A percentile compares a stretch with the other conserved stretches of the same genome.
These are phyloP conservation scores for Geotrichum klebahnii DNA, from an alignment of 1,139 yeast species.

Conservation along the genomic window DNA sequence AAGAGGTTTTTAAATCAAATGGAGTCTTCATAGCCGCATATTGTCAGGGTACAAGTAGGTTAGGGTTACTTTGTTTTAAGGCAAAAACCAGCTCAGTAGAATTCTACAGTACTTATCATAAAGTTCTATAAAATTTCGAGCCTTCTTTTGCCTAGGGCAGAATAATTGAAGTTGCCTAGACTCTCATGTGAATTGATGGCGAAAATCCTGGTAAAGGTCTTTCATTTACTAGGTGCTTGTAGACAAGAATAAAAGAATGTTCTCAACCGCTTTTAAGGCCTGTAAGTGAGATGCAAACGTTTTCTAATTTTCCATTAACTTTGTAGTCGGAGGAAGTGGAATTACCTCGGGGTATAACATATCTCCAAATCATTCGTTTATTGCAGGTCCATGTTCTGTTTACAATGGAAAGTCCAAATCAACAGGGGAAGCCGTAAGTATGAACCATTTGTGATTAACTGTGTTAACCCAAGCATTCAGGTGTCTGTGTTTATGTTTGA, in stretches of 20 bases:
- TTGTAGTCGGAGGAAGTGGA: constrained; percentile 31
- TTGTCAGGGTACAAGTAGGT: background rate
- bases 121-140: background rate
- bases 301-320: constrained; percentile 50
- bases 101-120: background rate
- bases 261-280: constrained; percentile 30
- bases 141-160: too few relatives aligned
- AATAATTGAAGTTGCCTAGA: too few relatives aligned
- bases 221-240: background rate
- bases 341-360: constrained; percentile 71
- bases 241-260: constrained; percentile 38
- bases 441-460: background rate
- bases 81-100: too few relatives aligned
- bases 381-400: constrained; percentile 79
- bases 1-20: background rate
- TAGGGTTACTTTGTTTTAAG: background rate
- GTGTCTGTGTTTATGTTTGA: constrained; percentile 87
- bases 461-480: constrained; percentile 21
- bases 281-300: constrained; percentile 39
- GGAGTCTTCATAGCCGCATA: background rate
- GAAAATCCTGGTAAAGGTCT: too few relatives aligned
- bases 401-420: constrained; percentile 74
- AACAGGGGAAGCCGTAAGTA: constrained; percentile 31
- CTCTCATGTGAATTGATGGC: too few relatives aligned
- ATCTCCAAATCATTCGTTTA: constrained; percentile 68